Percentiles rank a stretch among this genome's conserved stretches.
Evolutionary conservation across 2,329 filamentous ascomycete species (phyloP).

Genomic region (Apiospora hydei): DNA sequence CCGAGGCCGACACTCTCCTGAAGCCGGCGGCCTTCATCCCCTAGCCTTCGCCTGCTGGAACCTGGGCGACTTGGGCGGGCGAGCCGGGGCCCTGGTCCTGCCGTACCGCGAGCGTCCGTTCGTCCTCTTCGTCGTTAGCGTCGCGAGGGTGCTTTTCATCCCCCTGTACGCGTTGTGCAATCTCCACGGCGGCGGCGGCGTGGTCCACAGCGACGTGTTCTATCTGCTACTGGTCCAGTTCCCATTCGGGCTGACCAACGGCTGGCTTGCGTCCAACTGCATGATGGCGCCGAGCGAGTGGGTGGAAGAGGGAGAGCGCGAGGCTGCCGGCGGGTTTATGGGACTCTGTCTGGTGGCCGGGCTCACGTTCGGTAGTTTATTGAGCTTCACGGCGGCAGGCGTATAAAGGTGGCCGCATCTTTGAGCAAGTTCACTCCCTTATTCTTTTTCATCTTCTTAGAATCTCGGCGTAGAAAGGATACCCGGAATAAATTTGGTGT

Average conservation of each 20-base stretch:
- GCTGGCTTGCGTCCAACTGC: conserved; percentile 83
- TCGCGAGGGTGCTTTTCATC: conserved; percentile 74
- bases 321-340: conserved; percentile 95
- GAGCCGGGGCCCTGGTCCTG: conserved; percentile 67
- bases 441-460: neutral
- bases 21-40: conserved; percentile 81
- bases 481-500: neutral
- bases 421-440: neutral
- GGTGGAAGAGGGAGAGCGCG: conserved; percentile 83
- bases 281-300: conserved; percentile 91
- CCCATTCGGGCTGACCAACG: conserved; percentile 84
- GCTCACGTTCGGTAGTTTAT: conserved; percentile 81
- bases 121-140: conserved; percentile 70
- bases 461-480: neutral
- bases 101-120: conserved; percentile 67
- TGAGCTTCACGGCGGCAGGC: conserved; percentile 79
- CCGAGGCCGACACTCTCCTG: conserved; percentile 65
- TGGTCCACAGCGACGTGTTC: conserved; percentile 82
- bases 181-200: conserved; percentile 76
- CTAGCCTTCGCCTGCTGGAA: conserved; percentile 95
- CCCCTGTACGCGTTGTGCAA: conserved; percentile 93
- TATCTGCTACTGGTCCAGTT: conserved; percentile 87
- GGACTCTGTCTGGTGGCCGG: conserved; percentile 86
- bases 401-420: conserved; percentile 40
- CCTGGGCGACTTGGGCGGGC: conserved; percentile 80